Conservation (phyloP, 2,329 filamentous ascomycete species). For the Colletotrichum salicis region DNA sequence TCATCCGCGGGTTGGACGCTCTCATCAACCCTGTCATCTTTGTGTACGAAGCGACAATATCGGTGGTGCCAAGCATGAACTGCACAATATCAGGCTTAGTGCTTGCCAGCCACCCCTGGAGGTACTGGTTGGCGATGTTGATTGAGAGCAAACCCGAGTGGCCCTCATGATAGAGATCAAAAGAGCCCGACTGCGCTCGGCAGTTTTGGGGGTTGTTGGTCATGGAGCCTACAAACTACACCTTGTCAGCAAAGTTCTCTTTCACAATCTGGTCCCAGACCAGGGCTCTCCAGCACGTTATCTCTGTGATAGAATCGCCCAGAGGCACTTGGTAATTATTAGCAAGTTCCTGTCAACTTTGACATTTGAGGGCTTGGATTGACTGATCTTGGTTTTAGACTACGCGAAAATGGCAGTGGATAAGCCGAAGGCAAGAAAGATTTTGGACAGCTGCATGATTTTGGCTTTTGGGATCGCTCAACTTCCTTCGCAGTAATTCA, state of each 20-base stretch:
- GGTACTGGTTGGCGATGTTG: conserved; percentile 54
- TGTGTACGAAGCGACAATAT: conserved; percentile 52
- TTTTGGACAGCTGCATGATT: neutral
- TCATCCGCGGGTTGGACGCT: conserved; percentile 48
- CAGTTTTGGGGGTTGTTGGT: conserved; percentile 51
- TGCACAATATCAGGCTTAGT: conserved; percentile 54
- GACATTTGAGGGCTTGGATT: neutral
- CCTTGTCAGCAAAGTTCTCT: conserved; percentile 46
- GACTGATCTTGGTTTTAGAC: conserved; percentile 20
- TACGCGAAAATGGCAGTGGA: neutral
- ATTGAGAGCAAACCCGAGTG: conserved; percentile 55
- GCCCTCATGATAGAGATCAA: conserved; percentile 55
- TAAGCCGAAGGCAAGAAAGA: neutral
- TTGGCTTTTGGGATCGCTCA: no score
- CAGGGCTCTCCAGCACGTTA: conserved; percentile 56
- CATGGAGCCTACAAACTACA: conserved; percentile 55
- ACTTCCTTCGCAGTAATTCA: neutral
- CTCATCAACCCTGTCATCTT: conserved; percentile 52
- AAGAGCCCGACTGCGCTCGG: conserved; percentile 43
- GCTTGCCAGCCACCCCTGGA: conserved; percentile 50
- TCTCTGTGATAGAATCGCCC: conserved; percentile 57
- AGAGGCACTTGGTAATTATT: conserved; percentile 41
- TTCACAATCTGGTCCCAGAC: conserved; percentile 52
- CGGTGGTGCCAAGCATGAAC: conserved; percentile 59
- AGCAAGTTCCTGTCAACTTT: neutral